Evolutionary conservation across 2,329 filamentous ascomycete species (phyloP).

Genomic region (Cercospora sp.): DNA sequence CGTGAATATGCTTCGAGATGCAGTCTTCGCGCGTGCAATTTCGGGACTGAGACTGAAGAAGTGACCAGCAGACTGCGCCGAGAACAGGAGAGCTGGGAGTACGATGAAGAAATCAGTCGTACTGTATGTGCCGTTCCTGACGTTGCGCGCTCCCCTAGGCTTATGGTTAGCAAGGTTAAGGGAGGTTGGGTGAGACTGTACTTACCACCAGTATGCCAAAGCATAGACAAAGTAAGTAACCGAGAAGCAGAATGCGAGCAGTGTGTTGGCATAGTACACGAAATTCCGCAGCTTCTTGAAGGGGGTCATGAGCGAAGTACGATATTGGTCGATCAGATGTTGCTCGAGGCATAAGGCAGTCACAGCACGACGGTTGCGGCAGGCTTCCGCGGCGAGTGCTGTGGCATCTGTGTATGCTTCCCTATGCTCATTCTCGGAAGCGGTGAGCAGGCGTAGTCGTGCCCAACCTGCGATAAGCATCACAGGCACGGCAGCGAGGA

Average conservation of each 20-base stretch:
- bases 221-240: constrained; percentile 52
- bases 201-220: constrained; percentile 51
- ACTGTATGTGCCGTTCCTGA: constrained; percentile 45
- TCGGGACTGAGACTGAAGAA: constrained; percentile 50
- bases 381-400: constrained; percentile 66
- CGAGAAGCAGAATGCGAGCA: constrained; percentile 48
- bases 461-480: constrained; percentile 51
- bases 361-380: constrained; percentile 64
- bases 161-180: neutral
- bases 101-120: constrained; percentile 49
- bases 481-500: constrained; percentile 51
- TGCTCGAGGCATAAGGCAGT: constrained; percentile 46
- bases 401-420: constrained; percentile 65
- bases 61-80: constrained; percentile 49
- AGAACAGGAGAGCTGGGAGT: constrained; percentile 49
- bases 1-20: constrained; percentile 47
- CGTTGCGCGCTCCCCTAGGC: constrained; percentile 43
- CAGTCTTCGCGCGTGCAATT: constrained; percentile 47
- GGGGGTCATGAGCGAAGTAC: constrained; percentile 41
- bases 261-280: constrained; percentile 43
- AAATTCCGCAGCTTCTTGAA: constrained; percentile 45
- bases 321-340: constrained; percentile 43
- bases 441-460: constrained; percentile 51
- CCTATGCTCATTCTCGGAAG: constrained; percentile 63
- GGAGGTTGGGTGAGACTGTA: neutral